phyloP scores from a whole-genome alignment of 2,329 filamentous ascomycete genomes.

The Cadophora malorum region DNA sequence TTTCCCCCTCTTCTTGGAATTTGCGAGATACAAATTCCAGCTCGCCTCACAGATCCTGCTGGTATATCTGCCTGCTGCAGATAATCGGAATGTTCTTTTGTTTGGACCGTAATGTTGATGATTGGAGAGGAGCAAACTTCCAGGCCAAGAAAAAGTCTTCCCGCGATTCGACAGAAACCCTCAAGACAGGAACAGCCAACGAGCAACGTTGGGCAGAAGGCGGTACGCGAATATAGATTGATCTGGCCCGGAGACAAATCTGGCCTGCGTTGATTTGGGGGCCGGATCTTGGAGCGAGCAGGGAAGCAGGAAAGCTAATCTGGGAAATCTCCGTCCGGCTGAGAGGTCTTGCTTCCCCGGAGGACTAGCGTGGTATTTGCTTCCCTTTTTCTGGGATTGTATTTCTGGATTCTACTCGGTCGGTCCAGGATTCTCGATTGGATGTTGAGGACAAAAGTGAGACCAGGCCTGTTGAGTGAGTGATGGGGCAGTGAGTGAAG shows the following conservation, averaged over 20 bases:
- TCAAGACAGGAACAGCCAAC: not conserved
- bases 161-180: not conserved
- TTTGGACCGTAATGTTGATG: not conserved
- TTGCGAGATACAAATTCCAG: not conserved
- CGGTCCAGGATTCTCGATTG: not conserved
- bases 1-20: not conserved
- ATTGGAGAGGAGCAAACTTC: not conserved
- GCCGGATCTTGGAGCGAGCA: not conserved
- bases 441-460: not conserved
- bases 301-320: constrained; percentile 2
- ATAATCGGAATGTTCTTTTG: constrained; percentile 4
- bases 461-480: not conserved
- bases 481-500: not conserved
- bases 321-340: constrained; percentile 14
- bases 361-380: not conserved
- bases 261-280: not conserved
- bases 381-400: not conserved
- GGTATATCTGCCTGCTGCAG: not conserved
- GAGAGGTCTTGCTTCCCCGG: constrained; percentile 1
- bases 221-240: not conserved
- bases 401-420: not conserved
- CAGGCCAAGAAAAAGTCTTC: not conserved
- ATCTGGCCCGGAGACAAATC: not conserved
- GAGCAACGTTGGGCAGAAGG: not conserved
- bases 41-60: not conserved